Evolutionary conservation across 441 rosid genomes (phyloP), one percentile per base, ranked within the genome.

Genomic region (Adansonia rubrostipa): DNA sequence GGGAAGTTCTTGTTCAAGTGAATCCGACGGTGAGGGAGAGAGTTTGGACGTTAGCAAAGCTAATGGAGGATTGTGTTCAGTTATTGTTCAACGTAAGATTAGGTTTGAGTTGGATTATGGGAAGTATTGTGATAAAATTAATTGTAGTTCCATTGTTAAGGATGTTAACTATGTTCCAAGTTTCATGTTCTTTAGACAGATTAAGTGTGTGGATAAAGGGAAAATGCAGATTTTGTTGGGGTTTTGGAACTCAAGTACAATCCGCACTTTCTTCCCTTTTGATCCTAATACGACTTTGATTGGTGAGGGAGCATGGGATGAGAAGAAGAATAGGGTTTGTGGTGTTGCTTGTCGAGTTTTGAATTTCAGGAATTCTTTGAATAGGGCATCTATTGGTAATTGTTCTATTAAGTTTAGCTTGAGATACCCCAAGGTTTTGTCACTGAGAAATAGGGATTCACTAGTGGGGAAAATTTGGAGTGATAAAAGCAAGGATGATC

Each of bases 221-320:
- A 88, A 78, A 76, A 79, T 89, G 84, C 89, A 70, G 15, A 64
- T 88, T 83, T 79, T 91, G 56, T 68, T 94, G 83, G 91, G 88
- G 40, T 90, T 94, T 77, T 76, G 60, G 6, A 82, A 86, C 77
- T 82, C 77, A 1, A 76, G 73, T 66, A 24, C 77, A 60, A 42
- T 57, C 75, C 57, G 42, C 77, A 40, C 22, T 80, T 45, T 15
- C 81, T 86, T 88, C 85, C 83, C 85, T 60, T 92, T 96, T 71
- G 84, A 92, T 89, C 99, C 98, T 56, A 82, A 80, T 56, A 81
- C 76, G 13, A 86, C 85, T 22, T 80, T 94, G 79, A 77, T 96
- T 42, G 95, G 92, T 1, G 98, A 96, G 88, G 98, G 95, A 74
- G 75, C 78, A 58, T 94, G 99, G 98, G 90, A 92, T 86, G 86